phyloP scores from a whole-genome alignment of 148 eudicot genomes.

The Cornus kousa region DNA sequence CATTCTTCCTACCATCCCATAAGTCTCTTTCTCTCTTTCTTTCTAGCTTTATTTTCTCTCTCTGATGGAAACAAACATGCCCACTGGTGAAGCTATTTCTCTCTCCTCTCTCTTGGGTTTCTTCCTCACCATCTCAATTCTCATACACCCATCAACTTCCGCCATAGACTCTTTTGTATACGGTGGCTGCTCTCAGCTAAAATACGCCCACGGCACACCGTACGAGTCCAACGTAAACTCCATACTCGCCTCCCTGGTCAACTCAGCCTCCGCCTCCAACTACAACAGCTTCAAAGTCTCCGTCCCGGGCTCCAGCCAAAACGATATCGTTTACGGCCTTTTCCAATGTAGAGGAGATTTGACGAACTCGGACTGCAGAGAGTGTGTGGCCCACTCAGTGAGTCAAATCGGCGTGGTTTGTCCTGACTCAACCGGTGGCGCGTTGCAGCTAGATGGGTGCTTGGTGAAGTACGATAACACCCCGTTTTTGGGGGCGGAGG shows the following conservation, averaged over 20 bases:
- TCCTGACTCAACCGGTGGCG: constrained; percentile 33
- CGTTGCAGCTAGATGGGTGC: constrained; percentile 54
- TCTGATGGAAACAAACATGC: constrained; percentile 5
- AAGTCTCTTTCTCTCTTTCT: constrained; percentile 7
- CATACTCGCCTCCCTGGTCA: constrained; percentile 41
- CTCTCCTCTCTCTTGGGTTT: constrained; percentile 11
- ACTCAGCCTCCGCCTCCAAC: constrained; percentile 37
- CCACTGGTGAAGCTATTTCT: not conserved
- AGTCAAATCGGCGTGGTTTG: constrained; percentile 38
- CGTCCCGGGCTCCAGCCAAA: constrained; percentile 21
- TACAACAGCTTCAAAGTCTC: constrained; percentile 41
- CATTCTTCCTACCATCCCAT: not conserved
- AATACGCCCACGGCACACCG: constrained; percentile 26
- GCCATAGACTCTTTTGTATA: constrained; percentile 32
- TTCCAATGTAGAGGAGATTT: constrained; percentile 54
- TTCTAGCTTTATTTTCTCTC: constrained; percentile 2
- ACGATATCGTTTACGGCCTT: constrained; percentile 35
- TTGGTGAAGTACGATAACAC: constrained; percentile 50
- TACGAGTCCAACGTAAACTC: constrained; percentile 54
- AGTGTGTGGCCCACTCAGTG: constrained; percentile 32
- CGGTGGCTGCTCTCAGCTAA: constrained; percentile 44
- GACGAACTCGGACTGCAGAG: constrained; percentile 27
- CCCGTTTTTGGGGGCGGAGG: constrained; percentile 47
- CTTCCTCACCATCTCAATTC: constrained; percentile 7
- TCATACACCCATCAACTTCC: constrained; percentile 13